Evolutionary conservation across 2,329 filamentous ascomycete species (phyloP).

Genomic region (Pseudodiploospora longispora): DNA sequence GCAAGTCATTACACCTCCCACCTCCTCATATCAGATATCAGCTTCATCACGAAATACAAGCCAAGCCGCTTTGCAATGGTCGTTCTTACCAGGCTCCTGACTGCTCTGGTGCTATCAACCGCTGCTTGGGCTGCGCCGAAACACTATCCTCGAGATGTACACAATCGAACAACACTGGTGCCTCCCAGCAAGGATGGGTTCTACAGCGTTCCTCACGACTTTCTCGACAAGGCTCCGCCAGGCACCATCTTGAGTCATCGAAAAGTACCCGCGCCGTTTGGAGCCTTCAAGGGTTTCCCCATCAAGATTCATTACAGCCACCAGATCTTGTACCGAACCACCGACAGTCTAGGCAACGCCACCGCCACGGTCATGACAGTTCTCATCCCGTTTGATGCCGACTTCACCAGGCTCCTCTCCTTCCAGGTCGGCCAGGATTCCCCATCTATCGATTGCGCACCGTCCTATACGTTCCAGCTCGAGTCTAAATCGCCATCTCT

Average conservation of each 20-base stretch:
- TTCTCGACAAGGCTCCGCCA: conserved; percentile 7
- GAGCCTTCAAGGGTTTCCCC: conserved; percentile 11
- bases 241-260: conserved; percentile 16
- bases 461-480: conserved; percentile 18
- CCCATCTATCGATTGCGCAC: conserved; percentile 26
- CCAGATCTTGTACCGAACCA: conserved; percentile 33
- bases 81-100: background rate
- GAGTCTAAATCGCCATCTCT: conserved; percentile 18
- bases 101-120: conserved; percentile 1
- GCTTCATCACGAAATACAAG: no score
- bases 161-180: background rate
- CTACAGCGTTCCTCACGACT: conserved; percentile 13
- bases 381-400: conserved; percentile 25
- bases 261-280: conserved; percentile 13
- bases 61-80: background rate
- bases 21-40: no score
- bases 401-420: conserved; percentile 26
- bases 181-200: conserved; percentile 13
- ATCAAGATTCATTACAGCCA: conserved; percentile 12
- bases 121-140: background rate
- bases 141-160: background rate
- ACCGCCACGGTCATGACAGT: conserved; percentile 31
- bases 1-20: no score
- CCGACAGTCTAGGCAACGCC: conserved; percentile 25
- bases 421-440: conserved; percentile 35